Evolutionary conservation across 805 yeast species (phyloP), one percentile per base, ranked within the genome.

Genomic region (Cyberlindnera mississippiensis): DNA sequence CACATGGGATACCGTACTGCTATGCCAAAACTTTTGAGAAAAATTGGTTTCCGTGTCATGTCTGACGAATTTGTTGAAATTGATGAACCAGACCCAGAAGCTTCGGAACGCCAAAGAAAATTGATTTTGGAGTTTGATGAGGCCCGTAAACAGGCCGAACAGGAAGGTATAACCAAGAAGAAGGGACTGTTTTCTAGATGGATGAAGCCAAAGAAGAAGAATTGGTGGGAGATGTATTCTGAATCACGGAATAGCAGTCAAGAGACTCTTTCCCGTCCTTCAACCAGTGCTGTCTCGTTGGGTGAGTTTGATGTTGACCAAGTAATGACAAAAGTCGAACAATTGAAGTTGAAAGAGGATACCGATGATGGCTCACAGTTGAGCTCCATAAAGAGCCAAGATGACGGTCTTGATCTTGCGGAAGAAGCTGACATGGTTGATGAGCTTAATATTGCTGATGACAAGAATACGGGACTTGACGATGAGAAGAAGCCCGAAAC

Each of bases 1-100:
- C 99, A 93, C 67, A 87, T 93, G 96, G 88, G 85, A n/a, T 93
- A 93, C 64, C 83, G 99, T 67, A 83, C 83, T 48, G 89, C 88
- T 11, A 88, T 93, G 75, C 99, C 99, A 1, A 78, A 78, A 52
- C 71, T 93, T 33, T 60, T 93, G 50, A 74, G 75, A 48, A 63
- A 67, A 38, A 53, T 86, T 31, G 90, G 85, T 4, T 84, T 95
- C 80, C 83, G 85, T 41, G 88, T 93, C 4, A 60, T 89, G 32
- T 78, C 83, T 48, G 99, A 93, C 45, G 96, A 90, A 60, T 93
- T 93, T 59, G 82, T 85, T 15, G 99, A 93, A 62, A 90, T 93
- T 51, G 97, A 90, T 60, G 97, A 91, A 57, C 95, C 96, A 1
- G 96, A 91, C 61, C 87, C 95, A 3, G 96, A 87, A 51, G 80